A percentile compares a stretch with the other conserved stretches of the same genome.
Evolutionary conservation across 495 filamentous ascomycete genomes (phyloP).

Genomic region (Xylaria sp.): DNA sequence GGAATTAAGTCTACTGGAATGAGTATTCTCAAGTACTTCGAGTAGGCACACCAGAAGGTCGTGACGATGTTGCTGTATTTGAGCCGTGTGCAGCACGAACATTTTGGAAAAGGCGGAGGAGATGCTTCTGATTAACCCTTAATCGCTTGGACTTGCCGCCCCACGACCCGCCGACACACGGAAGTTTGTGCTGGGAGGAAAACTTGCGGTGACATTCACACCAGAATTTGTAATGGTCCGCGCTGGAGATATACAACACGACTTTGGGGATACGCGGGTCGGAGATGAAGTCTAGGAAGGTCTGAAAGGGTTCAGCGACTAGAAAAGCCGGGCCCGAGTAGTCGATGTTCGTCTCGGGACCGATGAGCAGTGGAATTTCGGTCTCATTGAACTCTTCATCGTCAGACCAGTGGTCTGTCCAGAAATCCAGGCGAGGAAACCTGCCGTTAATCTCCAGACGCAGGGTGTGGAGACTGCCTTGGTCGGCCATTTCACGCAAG

Average conservation of each 20-base stretch:
- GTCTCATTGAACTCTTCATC: constrained; percentile 12
- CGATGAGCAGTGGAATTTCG: neutral
- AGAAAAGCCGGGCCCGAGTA: constrained; percentile 13
- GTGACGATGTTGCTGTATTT: neutral
- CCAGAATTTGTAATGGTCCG: constrained; percentile 22
- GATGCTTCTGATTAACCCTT: constrained; percentile 14
- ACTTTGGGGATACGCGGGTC: constrained; percentile 9
- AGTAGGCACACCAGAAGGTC: neutral
- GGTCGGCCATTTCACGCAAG: constrained; percentile 31
- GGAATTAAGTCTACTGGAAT: neutral
- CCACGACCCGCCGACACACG: constrained; percentile 11
- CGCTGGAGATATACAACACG: constrained; percentile 9
- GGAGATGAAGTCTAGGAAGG: constrained; percentile 17
- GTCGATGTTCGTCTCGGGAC: neutral
- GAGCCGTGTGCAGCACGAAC: neutral
- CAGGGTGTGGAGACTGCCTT: constrained; percentile 32
- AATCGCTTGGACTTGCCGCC: constrained; percentile 14
- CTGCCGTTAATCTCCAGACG: constrained; percentile 31
- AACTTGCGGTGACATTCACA: constrained; percentile 14
- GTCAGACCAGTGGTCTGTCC: constrained; percentile 28
- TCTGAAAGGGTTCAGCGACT: constrained; percentile 14
- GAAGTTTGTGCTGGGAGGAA: constrained; percentile 9
- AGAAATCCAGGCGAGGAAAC: constrained; percentile 34
- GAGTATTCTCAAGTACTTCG: neutral
- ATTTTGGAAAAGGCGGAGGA: constrained; percentile 2